phyloP scores from a whole-genome alignment of 1,284 basidiomycete genomes.

The Ceratobasidium sp. region DNA sequence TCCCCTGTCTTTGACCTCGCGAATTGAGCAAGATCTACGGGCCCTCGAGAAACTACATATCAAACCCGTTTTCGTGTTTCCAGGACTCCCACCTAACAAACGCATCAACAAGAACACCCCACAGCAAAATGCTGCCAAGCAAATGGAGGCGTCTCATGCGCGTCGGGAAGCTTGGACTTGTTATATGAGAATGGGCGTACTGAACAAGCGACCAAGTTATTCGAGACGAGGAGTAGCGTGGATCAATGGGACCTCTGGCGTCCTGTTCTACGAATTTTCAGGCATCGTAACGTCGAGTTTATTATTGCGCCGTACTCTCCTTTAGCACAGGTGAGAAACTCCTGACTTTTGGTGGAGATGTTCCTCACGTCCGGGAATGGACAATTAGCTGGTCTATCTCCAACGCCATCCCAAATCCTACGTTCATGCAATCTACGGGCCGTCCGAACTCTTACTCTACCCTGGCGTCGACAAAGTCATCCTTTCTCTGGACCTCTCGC shows the following conservation, averaged over 20 bases:
- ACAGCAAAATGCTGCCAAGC: conserved; percentile 57
- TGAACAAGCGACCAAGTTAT: conserved; percentile 81
- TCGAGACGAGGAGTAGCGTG: conserved; percentile 72
- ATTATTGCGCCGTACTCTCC: conserved; percentile 94
- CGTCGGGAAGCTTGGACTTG: conserved; percentile 84
- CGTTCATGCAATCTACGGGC: conserved; percentile 92
- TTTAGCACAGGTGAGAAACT: conserved; percentile 81
- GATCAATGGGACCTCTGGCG: conserved; percentile 91
- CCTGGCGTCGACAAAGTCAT: conserved; percentile 92
- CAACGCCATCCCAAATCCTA: conserved; percentile 93
- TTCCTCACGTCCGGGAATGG: background rate
- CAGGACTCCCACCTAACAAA: conserved; percentile 77
- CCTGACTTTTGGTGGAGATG: conserved; percentile 22
- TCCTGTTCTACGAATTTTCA: conserved; percentile 89
- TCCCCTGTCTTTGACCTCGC: conserved; percentile 81
- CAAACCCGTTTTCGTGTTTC: conserved; percentile 98
- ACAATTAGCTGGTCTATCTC: conserved; percentile 86
- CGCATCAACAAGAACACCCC: conserved; percentile 57
- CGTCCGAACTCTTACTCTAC: conserved; percentile 90
- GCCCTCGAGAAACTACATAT: conserved; percentile 88
- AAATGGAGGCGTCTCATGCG: conserved; percentile 71
- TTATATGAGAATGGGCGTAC: conserved; percentile 89
- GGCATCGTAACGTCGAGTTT: conserved; percentile 95
- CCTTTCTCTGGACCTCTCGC: conserved; percentile 78
- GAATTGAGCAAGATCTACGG: conserved; percentile 92